These are phyloP conservation scores for Fusarium sp. DNA, from an alignment of 2,329 filamentous ascomycete species.

Conservation along the genomic window DNA sequence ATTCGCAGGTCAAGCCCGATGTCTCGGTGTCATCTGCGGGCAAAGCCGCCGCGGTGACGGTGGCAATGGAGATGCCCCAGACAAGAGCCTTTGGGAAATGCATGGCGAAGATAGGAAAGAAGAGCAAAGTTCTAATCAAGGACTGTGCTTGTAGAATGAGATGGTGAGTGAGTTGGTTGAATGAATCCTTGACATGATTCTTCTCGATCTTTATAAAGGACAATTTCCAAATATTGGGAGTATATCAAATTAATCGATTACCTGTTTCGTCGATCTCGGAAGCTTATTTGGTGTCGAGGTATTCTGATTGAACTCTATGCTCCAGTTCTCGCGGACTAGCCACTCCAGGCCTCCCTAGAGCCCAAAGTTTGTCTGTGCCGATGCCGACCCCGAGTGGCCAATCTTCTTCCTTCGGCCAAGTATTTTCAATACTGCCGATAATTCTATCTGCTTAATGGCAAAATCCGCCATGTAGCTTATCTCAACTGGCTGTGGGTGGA, in stretches of 20 bases:
- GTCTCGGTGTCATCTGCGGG: background rate
- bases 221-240: background rate
- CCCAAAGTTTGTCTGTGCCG: background rate
- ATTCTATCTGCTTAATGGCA: background rate
- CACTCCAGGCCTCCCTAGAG: background rate
- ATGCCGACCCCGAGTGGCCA: background rate
- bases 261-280: constrained; percentile 1
- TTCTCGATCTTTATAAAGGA: constrained; percentile 4
- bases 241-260: background rate
- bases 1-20: constrained; percentile 2
- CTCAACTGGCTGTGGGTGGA: background rate
- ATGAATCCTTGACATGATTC: background rate
- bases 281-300: background rate
- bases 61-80: constrained; percentile 12
- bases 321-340: background rate
- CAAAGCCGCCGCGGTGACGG: constrained; percentile 13
- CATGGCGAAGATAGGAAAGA: background rate
- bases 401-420: background rate
- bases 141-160: background rate
- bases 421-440: background rate
- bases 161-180: constrained; percentile 1
- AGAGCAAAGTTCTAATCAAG: background rate
- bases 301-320: constrained; percentile 7
- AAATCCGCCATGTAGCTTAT: background rate
- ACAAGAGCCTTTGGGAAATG: constrained; percentile 17